A percentile compares a stretch with the other conserved stretches of the same genome.
phyloP scores from a whole-genome alignment of 106 monocot species.

The Apostasia shenzhenica region DNA sequence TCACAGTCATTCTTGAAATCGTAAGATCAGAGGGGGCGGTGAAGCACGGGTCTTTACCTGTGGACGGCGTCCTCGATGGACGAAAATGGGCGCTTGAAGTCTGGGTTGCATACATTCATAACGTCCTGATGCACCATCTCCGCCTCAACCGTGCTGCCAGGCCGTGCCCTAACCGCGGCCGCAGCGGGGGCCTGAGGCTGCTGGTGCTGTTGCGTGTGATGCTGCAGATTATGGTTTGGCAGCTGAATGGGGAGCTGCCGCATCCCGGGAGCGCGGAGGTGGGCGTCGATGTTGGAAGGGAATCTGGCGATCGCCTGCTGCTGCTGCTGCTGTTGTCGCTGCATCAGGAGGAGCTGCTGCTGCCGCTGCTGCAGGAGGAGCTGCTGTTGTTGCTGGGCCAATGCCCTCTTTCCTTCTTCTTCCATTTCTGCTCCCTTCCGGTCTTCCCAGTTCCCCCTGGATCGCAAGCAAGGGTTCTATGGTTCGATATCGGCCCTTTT shows the following conservation, averaged over 20 bases:
- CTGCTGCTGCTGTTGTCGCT: conserved; percentile 17
- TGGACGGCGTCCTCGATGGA: conserved; percentile 79
- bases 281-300: conserved; percentile 95
- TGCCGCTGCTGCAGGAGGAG: conserved; percentile 18
- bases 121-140: conserved; percentile 99
- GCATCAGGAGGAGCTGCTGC: conserved; percentile 6
- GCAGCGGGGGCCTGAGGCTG: conserved; percentile 1
- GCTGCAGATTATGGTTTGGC: conserved; percentile 8
- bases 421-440: background rate
- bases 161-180: conserved; percentile 6
- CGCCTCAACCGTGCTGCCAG: conserved; percentile 42
- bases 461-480: no score
- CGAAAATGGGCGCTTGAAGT: conserved; percentile 71
- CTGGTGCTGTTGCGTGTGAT: conserved; percentile 6
- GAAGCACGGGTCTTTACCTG: conserved; percentile 33
- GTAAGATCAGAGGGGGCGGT: background rate
- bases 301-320: conserved; percentile 80
- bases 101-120: conserved; percentile 83
- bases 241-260: conserved; percentile 38
- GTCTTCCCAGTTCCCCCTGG: no score
- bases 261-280: conserved; percentile 68
- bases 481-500: no score
- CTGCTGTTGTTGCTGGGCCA: conserved; percentile 8
- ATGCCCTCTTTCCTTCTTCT: conserved; percentile 6
- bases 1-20: background rate